Evolutionary conservation across 2,329 filamentous ascomycete genomes (phyloP).

Genomic region (Microsporum canis): DNA sequence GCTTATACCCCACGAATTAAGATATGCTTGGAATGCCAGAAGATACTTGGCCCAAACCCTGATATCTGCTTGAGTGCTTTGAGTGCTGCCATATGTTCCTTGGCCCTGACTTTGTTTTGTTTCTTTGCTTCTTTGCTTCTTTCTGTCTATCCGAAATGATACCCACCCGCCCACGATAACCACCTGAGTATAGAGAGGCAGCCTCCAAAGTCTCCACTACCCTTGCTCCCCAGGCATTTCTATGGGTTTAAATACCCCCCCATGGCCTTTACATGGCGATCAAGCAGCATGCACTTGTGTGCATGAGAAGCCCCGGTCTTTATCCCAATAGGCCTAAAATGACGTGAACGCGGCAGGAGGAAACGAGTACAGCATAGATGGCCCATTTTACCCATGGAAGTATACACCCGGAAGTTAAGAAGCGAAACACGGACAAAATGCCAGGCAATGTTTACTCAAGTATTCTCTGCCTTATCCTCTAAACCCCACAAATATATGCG

Average conservation of each 20-base stretch:
- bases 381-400: not conserved
- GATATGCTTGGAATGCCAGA: not conserved
- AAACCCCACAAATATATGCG: not conserved
- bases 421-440: not conserved
- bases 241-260: not conserved
- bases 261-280: not conserved
- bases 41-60: not conserved
- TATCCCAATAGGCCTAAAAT: not conserved
- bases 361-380: not conserved
- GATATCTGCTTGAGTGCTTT: not conserved
- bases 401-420: constrained; percentile 1
- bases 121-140: not conserved
- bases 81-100: not conserved
- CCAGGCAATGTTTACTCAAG: not conserved
- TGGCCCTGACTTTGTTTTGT: not conserved
- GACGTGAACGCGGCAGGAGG: not conserved
- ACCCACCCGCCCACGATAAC: not conserved
- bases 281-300: not conserved
- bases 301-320: not conserved
- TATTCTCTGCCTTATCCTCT: not conserved
- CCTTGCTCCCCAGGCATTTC: not conserved
- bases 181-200: not conserved
- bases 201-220: not conserved
- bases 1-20: not conserved
- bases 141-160: not conserved